A percentile compares a stretch with the other conserved stretches of the same genome.
These are phyloP conservation scores for Lachnellula cervina DNA, from an alignment of 2,329 filamentous ascomycete species.

Conservation along the genomic window DNA sequence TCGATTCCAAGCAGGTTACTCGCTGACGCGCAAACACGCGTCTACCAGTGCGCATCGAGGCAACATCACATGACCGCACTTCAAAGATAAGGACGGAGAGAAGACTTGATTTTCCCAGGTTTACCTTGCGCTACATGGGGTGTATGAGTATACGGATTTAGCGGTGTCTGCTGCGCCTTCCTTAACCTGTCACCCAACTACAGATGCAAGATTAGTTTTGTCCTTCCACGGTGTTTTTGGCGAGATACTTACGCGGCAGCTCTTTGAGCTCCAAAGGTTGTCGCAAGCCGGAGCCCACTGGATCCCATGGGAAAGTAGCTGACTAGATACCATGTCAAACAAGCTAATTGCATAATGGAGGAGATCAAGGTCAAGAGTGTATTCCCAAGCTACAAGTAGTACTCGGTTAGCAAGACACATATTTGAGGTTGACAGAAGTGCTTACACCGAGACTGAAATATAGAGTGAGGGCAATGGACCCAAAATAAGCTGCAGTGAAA, in stretches of 20 bases:
- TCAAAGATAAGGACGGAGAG: background rate
- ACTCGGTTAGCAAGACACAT: conserved; percentile 15
- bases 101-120: background rate
- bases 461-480: conserved; percentile 81
- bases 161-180: background rate
- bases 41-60: background rate
- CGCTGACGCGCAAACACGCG: background rate
- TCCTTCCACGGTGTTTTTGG: background rate
- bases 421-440: conserved; percentile 27
- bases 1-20: background rate
- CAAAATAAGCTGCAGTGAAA: conserved; percentile 93
- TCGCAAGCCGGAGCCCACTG: conserved; percentile 78
- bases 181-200: conserved; percentile 74
- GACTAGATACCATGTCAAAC: conserved; percentile 86
- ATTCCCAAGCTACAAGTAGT: conserved; percentile 62
- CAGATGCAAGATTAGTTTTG: background rate
- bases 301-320: conserved; percentile 98
- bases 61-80: background rate
- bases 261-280: conserved; percentile 77
- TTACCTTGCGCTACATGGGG: background rate
- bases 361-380: conserved; percentile 82
- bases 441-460: conserved; percentile 91
- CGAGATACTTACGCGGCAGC: conserved; percentile 52
- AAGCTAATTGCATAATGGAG: conserved; percentile 75
- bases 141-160: background rate